Base-by-base conservation (phyloP, 345 rosid genomes). In the Angophora floribunda region DNA sequence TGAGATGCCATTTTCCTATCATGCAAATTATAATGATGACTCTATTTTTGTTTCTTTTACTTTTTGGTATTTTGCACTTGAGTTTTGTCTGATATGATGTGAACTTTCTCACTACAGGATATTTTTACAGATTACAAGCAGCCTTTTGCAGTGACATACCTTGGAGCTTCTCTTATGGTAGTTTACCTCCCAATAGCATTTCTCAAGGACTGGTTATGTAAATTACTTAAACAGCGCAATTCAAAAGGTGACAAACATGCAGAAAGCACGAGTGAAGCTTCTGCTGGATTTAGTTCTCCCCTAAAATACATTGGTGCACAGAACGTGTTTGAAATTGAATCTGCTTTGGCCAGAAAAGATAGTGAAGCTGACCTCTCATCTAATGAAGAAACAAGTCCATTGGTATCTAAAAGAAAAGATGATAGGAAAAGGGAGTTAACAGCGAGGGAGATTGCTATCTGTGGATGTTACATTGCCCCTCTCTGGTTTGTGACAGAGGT, bases 401-500 rank as follows among this genome's bases (percentile, higher is more conserved):
- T 98, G 93, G 95, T 95, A 5, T 87, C 94, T 87, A 95, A 91
- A 91, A 88, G 86, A 87, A 95, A 89, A 92, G 98, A 97, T 85
- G 97, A 94, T 86, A 52, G 91, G 59, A 92, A 90, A 61, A 96
- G 92, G 90, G 94, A 89, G 91, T 92, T 94, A 88, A 92, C 97
- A 4, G 88, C 94, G 4, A 93, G 92, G 90, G 96, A 98, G 93
- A 93, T 97, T 89, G 99, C 97, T 22, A 90, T 88, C 52, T 93
- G 92, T 53, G 99, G 99, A 30, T 95, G 96, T 93, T 98, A 97
- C 91, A 92, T 98, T 85, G 99, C 99, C n/a, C 99, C 99, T 11
- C 93, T 98, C 88, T 98, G 99, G 99, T 98, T 98, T 92, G 90
- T 98, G 53, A 98, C 99, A 50, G 99, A 98, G 99, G 99, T 98